Percentiles rank a stretch among this genome's conserved stretches.
Evolutionary conservation across 106 monocot species (phyloP).

Genomic region (Alisma plantagoaquatica): DNA sequence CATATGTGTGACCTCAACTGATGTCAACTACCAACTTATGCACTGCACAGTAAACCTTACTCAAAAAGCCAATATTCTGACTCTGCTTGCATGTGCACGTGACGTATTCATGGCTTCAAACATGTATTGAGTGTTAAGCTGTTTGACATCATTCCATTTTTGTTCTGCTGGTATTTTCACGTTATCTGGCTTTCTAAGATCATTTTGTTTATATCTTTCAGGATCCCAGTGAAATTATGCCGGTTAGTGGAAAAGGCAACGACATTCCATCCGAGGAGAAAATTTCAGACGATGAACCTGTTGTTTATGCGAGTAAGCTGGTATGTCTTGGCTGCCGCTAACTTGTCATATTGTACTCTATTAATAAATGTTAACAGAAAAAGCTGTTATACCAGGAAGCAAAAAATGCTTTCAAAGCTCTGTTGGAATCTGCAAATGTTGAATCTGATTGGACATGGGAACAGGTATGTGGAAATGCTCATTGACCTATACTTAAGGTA

Average conservation of each 20-base stretch:
- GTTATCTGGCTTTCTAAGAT: background rate
- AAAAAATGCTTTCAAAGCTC: conserved; percentile 87
- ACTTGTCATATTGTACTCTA: no score
- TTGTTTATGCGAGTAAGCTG: conserved; percentile 86
- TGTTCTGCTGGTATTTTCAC: background rate
- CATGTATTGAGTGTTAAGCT: background rate
- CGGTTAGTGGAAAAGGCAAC: conserved; percentile 53
- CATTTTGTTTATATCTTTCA: no score
- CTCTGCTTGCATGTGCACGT: no score
- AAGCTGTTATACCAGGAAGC: conserved; percentile 56
- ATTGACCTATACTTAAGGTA: no score
- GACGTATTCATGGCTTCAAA: no score
- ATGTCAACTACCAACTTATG: no score
- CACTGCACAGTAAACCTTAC: no score
- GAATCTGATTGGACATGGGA: conserved; percentile 99
- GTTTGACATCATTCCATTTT: background rate
- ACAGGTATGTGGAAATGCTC: conserved; percentile 59
- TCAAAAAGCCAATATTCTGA: no score
- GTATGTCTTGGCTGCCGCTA: conserved; percentile 14
- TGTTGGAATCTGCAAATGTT: conserved; percentile 87
- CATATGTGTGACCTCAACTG: no score
- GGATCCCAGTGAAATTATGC: conserved; percentile 68
- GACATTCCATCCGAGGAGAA: conserved; percentile 67
- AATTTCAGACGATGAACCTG: conserved; percentile 57
- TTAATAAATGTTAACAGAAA: background rate